These are phyloP conservation scores for Bipolaris gigantea DNA, from an alignment of 2,329 filamentous ascomycete genomes.

Conservation along the genomic window DNA sequence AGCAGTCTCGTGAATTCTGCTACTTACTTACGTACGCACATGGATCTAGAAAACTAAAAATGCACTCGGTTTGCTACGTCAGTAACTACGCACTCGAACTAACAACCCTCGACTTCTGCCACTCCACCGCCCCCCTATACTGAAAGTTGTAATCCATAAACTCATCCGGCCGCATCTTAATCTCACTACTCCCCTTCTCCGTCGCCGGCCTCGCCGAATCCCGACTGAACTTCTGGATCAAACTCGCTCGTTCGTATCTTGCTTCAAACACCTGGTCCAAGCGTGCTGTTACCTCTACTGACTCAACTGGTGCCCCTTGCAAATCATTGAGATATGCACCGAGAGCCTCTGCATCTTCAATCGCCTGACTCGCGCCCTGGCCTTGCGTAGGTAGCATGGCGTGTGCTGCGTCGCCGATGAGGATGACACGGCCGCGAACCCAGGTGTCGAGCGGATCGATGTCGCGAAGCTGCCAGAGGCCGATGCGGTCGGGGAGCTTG, in stretches of 20 bases:
- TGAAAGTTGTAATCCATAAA: constrained; percentile 50
- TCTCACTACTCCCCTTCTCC: constrained; percentile 33
- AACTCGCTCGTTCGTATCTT: constrained; percentile 42
- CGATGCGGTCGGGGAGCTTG: constrained; percentile 38
- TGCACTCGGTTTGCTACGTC: too few species aligned
- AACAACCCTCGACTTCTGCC: constrained; percentile 19
- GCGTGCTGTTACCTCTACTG: constrained; percentile 21
- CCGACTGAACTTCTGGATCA: constrained; percentile 51
- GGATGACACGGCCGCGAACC: constrained; percentile 52
- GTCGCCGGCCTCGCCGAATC: constrained; percentile 48
- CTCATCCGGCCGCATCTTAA: constrained; percentile 46
- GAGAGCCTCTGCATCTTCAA: constrained; percentile 55
- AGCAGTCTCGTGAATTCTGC: too few species aligned
- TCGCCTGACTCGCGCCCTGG: constrained; percentile 58
- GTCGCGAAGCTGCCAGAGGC: constrained; percentile 53
- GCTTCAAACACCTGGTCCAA: constrained; percentile 16
- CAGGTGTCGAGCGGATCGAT: constrained; percentile 50
- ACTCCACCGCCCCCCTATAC: constrained; percentile 44
- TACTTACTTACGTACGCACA: too few species aligned
- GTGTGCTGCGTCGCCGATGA: constrained; percentile 57
- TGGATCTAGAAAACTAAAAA: too few species aligned
- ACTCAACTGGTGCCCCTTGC: constrained; percentile 5
- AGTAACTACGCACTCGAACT: background rate
- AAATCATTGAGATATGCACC: constrained; percentile 22
- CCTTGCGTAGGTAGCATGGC: constrained; percentile 58